phyloP scores from a whole-genome alignment of 495 filamentous ascomycete genomes.

The Trichoderma parareesei region DNA sequence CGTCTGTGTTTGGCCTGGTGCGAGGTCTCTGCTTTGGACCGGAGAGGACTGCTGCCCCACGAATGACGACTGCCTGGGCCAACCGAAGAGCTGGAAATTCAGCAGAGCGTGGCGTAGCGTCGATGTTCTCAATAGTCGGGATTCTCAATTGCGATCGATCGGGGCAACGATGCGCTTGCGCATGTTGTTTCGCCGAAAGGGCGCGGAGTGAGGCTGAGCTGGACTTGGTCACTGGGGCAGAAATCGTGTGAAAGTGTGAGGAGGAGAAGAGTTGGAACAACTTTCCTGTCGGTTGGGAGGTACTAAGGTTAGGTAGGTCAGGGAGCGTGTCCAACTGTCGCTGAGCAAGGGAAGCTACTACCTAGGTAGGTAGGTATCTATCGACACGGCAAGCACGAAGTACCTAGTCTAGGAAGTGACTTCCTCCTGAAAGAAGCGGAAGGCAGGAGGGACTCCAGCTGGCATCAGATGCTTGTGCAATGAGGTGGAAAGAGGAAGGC shows the following conservation, averaged over 20 bases:
- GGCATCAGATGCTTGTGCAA: too few relatives aligned
- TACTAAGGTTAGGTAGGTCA: too few relatives aligned
- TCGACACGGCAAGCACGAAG: too few relatives aligned
- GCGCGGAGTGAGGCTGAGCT: not conserved
- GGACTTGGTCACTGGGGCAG: not conserved
- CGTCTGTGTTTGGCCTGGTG: too few relatives aligned
- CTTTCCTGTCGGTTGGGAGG: too few relatives aligned
- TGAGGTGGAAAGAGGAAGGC: too few relatives aligned
- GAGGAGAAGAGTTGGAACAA: not conserved
- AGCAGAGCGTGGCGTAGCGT: not conserved
- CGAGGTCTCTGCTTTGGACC: not conserved
- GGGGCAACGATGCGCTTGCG: conserved; percentile 2
- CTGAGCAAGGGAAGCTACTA: too few relatives aligned
- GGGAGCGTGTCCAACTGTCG: too few relatives aligned
- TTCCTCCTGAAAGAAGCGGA: too few relatives aligned
- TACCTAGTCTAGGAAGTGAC: too few relatives aligned
- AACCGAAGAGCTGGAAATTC: not conserved
- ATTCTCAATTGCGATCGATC: not conserved
- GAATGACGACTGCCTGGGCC: not conserved
- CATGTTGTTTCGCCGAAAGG: not conserved
- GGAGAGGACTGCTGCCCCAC: not conserved
- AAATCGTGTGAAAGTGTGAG: not conserved
- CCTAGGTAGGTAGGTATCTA: too few relatives aligned
- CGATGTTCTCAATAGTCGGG: conserved; percentile 1
- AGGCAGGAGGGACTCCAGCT: too few relatives aligned